Conservation (phyloP, 2,329 filamentous ascomycete genomes). For the Cladophialophora chaetospira region DNA sequence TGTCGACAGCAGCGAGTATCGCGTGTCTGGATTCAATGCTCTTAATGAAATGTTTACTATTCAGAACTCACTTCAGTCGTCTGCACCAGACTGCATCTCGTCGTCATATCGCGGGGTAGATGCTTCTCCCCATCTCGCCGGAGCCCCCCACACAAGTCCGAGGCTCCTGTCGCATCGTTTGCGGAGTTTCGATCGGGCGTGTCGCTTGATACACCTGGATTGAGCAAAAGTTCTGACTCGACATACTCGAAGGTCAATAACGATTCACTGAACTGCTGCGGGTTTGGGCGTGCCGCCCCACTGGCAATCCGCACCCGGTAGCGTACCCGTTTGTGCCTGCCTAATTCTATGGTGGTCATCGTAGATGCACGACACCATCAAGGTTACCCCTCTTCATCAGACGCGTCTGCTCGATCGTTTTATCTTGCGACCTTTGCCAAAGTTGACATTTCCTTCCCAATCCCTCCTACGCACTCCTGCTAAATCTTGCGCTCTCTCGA, state of each 20-base stretch:
- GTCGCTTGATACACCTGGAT: background rate
- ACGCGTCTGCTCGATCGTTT: slow-evolving; percentile 7
- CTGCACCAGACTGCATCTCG: background rate
- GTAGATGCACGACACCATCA: background rate
- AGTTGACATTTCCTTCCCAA: background rate
- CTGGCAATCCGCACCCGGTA: no score
- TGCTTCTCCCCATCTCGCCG: background rate
- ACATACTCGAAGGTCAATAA: background rate
- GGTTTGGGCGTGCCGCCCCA: background rate
- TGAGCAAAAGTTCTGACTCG: background rate
- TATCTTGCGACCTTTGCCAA: background rate
- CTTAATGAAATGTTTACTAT: no score
- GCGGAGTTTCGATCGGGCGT: background rate
- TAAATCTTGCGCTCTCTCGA: no score
- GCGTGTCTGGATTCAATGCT: no score
- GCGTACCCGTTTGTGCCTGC: background rate
- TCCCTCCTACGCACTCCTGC: no score
- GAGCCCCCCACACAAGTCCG: slow-evolving; percentile 1
- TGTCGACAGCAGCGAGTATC: no score
- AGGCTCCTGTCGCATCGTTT: background rate
- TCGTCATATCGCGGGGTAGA: slow-evolving; percentile 5
- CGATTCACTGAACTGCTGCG: background rate
- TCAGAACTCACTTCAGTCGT: no score
- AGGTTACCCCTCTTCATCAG: slow-evolving; percentile 1
- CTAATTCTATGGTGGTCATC: background rate